Base-by-base conservation (phyloP, 2,329 filamentous ascomycete species). In the Fusarium sp. region DNA sequence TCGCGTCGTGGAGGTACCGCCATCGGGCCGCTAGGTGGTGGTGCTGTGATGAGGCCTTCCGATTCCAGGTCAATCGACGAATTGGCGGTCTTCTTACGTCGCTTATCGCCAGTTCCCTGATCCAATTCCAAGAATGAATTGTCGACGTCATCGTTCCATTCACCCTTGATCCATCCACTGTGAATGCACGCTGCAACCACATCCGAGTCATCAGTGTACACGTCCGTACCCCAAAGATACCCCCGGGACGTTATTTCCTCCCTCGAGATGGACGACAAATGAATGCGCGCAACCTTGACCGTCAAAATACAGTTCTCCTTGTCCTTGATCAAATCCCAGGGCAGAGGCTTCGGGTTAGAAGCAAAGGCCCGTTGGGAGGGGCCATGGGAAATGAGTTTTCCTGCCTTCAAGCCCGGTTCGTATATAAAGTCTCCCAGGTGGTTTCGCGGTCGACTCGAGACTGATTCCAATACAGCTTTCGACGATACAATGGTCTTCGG, bases 151-250 rank as follows among this genome's bases (percentile, higher is more conserved):
- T 95, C 91, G 6, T 91, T 87, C 93, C 95, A 98, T 77, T 95
- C 94, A 37, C 96, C 96, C 48, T 92, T 92, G 76, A 99, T 93
- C 92, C 95, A 98, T 5, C 97, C 97, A 2, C 92, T 92, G 81
- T 99, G 97, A 54, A 99, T 96, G 69, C 95, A 96, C 3, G 96
- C 95, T 0, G 95, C 96, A 27, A 99, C 89, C 1, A 97, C 91
- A 80, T 99, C 97, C 0, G 95, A 98, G 82, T 99, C 97, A 77
- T 99, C 97, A 0, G 95, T 97, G 81, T 98, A 98, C 8, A 99
- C 89, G 41, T 97, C 95, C 0, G 95, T 97, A 1, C 97, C 97
- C 95, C 96, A 99, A 0, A 99, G 82, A 9, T 94, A 94, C 23
- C 93, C 90, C 37, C 94, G 90, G 9, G 91, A 85, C 13, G 95